Evolutionary conservation across 2,329 filamentous ascomycete genomes (phyloP).

Genomic region (Diplodia mutila): DNA sequence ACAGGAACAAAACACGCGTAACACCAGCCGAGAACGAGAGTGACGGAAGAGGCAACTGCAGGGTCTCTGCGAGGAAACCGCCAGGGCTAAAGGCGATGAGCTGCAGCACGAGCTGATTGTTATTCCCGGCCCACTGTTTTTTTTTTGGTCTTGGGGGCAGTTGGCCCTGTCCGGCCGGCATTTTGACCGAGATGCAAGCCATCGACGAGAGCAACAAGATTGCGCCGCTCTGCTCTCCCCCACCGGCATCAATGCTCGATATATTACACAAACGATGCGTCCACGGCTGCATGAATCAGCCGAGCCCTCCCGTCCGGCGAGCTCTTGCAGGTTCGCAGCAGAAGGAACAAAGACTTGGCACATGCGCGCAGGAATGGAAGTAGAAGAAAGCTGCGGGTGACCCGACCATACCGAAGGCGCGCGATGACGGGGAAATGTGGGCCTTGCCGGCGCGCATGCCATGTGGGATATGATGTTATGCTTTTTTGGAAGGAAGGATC

Average conservation of each 20-base stretch:
- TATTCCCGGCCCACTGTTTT: slow-evolving; percentile 2
- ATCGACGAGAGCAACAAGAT: not conserved
- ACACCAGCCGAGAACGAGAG: not conserved
- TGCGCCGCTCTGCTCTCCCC: not conserved
- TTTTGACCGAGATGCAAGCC: not conserved
- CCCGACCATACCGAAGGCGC: no score
- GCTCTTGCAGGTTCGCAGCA: no score
- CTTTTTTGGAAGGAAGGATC: not conserved
- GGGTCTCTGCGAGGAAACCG: not conserved
- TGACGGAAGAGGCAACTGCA: not conserved
- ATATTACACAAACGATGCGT: no score
- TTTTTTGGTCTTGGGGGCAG: not conserved
- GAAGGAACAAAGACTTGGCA: no score
- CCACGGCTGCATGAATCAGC: no score
- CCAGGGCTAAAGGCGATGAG: not conserved
- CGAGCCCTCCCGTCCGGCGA: no score
- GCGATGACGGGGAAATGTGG: no score
- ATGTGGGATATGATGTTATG: not conserved
- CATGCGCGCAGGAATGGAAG: no score
- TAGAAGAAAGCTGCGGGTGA: no score
- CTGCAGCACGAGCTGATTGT: not conserved
- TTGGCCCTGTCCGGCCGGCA: not conserved
- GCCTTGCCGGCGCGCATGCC: no score
- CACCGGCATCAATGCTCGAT: not conserved
- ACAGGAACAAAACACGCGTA: not conserved